Evolutionary conservation across 257 asterid species (phyloP), one percentile per base, ranked within the genome.

Genomic region (Cynanchum wilfordii): DNA sequence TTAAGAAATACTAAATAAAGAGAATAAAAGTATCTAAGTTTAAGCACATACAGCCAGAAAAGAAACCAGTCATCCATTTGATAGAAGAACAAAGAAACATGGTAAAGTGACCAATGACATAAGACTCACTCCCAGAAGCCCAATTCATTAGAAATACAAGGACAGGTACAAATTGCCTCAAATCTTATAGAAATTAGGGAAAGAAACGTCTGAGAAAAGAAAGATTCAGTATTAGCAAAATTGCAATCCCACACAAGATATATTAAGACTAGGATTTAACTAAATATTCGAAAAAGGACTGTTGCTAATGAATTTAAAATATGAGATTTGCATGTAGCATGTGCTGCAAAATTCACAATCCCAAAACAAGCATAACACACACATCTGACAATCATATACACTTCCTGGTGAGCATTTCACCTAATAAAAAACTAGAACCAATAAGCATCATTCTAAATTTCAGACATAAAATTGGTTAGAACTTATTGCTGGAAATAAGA

Each of bases 1-100:
- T 72, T 64, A 42, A 30, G 45, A 75, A 77, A 71, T 63, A 70
- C 45, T 49, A 58, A 66, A 40, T 49, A 58, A 66, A 40, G n/a
- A 67, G 1, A 12, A 7, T 30, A 22, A 17, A 30, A 62, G 38
- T 17, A 15, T 33, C 13, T 42, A 7, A 27, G 30, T 13, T 15
- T 60, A 29, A 33, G 6, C 5, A 29, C 45, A 29, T n/a, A 38
- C 10, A 13, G 56, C 7, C 8, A 47, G 29, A 16, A 20, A 12
- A 67, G 40, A 24, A 29, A 20, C n/a, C 3, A 33, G 6, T 1
- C n/a, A 9, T 29, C 40, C 60, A 75, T n/a, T 55, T 40, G 40
- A 68, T 49, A 57, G 68, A 22, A 54, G 59, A 75, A 75, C 2
- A 11, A 29, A 56, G n/a, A 73, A 33, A 51, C 40, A 19, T 38